phyloP scores from a whole-genome alignment of 495 filamentous ascomycete genomes.

The Penicillium salamii region DNA sequence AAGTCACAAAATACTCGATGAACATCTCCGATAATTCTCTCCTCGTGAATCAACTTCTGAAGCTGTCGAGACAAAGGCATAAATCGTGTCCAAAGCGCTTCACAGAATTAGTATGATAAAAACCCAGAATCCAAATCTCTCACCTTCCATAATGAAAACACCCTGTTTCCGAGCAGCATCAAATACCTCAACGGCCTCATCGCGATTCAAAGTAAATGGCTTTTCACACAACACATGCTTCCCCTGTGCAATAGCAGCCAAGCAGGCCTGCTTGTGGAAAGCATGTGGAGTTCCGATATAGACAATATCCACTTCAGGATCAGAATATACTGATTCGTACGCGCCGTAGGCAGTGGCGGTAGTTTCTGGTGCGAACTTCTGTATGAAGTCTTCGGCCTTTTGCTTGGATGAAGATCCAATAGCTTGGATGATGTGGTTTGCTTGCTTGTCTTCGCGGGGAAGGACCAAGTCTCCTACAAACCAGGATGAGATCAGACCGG shows the following conservation, averaged over 20 bases:
- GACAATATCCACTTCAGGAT: conserved; percentile 15
- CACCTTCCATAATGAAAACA: background rate
- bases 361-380: background rate
- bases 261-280: conserved; percentile 11
- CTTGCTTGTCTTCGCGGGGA: background rate
- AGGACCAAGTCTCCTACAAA: conserved; percentile 1
- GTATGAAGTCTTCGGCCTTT: conserved; percentile 2
- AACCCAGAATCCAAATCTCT: background rate
- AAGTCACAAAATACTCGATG: background rate
- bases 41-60: too few relatives aligned
- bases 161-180: background rate
- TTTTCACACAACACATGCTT: conserved; percentile 45
- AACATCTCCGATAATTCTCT: background rate
- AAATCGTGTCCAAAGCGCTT: too few relatives aligned
- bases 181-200: conserved; percentile 27
- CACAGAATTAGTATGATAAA: background rate
- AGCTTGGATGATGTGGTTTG: conserved; percentile 3
- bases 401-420: background rate
- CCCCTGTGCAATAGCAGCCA: conserved; percentile 19
- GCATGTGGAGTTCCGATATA: conserved; percentile 16
- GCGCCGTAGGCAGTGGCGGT: conserved; percentile 2
- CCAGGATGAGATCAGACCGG: background rate
- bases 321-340: conserved; percentile 12
- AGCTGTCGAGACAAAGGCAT: too few relatives aligned
- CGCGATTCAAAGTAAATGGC: conserved; percentile 32